A percentile compares a stretch with the other conserved stretches of the same genome.
These are phyloP conservation scores for Reutealis trisperma DNA, from an alignment of 345 rosid genomes.

Conservation along the genomic window DNA sequence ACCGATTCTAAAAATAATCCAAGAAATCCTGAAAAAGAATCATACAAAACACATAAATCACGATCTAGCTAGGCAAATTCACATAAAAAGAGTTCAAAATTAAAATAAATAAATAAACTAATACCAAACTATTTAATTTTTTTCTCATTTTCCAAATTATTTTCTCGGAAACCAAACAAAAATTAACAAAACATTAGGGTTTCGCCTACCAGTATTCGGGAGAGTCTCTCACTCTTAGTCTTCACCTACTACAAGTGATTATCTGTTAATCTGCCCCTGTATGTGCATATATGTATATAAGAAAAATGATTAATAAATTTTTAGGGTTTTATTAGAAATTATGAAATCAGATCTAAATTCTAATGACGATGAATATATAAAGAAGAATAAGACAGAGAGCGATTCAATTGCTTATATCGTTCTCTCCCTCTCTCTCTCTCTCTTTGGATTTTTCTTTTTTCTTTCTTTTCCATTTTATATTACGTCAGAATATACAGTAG, in stretches of 20 bases:
- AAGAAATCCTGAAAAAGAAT: neutral
- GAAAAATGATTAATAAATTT: too few relatives aligned
- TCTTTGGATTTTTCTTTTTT: neutral
- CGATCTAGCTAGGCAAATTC: neutral
- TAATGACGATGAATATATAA: neutral
- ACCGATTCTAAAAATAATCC: slow-evolving; percentile 4
- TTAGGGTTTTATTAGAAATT: neutral
- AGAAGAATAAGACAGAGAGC: slow-evolving; percentile 11
- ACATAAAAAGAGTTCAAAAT: neutral
- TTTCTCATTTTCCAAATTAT: neutral
- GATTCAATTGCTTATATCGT: slow-evolving; percentile 27
- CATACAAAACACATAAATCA: neutral
- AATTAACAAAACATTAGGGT: slow-evolving; percentile 7
- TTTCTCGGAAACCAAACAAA: neutral
- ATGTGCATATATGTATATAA: neutral
- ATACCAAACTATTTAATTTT: neutral
- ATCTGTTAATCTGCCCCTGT: neutral
- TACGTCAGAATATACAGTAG: neutral
- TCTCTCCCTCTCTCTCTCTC: neutral
- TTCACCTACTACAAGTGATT: neutral
- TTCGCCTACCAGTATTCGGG: neutral
- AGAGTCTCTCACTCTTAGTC: neutral
- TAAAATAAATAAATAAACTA: neutral
- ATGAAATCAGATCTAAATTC: slow-evolving; percentile 9
- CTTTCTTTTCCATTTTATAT: too few relatives aligned